phyloP scores from a whole-genome alignment of 106 monocot genomes.

The Ottelia alismoides region DNA sequence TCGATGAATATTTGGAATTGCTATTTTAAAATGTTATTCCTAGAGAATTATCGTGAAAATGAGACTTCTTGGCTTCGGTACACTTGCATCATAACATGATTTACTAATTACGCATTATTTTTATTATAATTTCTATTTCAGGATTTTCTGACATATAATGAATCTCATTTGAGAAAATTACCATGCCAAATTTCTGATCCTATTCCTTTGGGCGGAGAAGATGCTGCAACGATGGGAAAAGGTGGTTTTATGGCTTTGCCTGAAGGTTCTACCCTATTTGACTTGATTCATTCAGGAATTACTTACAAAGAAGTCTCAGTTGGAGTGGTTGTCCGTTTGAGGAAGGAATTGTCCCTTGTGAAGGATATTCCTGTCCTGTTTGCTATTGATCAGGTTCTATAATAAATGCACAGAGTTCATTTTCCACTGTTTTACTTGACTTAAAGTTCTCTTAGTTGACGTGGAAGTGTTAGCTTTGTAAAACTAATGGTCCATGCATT shows the following conservation, averaged over 20 bases:
- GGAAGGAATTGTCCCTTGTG: conserved; percentile 77
- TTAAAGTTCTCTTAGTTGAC: no score
- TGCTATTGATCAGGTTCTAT: conserved; percentile 84
- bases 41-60: no score
- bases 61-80: no score
- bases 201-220: conserved; percentile 87
- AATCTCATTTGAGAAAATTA: conserved; percentile 47
- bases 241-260: conserved; percentile 82
- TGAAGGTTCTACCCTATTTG: conserved; percentile 81
- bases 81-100: no score
- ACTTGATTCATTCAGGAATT: conserved; percentile 89
- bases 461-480: neutral
- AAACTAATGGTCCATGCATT: no score
- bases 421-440: no score
- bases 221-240: conserved; percentile 51
- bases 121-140: no score
- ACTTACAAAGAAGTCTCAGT: conserved; percentile 64
- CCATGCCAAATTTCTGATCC: conserved; percentile 80
- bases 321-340: conserved; percentile 78
- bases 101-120: no score
- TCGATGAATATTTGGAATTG: no score
- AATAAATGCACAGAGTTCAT: neutral
- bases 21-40: no score
- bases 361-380: conserved; percentile 90
- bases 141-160: conserved; percentile 93